Evolutionary conservation across 1,284 basidiomycete genomes (phyloP).

Genomic region (Golubevia pallescens): DNA sequence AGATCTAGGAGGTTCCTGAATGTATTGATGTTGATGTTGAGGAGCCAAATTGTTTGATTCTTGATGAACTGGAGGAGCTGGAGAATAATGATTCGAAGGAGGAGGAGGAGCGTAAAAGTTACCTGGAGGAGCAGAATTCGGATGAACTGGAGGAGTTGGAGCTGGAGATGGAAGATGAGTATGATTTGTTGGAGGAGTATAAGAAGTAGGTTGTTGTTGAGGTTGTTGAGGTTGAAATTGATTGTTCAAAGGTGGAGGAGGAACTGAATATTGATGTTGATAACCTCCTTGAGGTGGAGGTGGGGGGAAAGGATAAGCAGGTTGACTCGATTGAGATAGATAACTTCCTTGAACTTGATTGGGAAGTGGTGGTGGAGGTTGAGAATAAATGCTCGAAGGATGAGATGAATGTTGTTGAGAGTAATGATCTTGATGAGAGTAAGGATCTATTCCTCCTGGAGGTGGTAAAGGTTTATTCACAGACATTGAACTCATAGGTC

Average conservation of each 20-base stretch:
- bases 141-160: not conserved
- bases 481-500: not conserved
- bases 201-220: not conserved
- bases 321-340: not conserved
- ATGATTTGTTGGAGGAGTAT: not conserved
- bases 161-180: not conserved
- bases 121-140: not conserved
- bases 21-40: constrained; percentile 7
- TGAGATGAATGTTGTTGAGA: not conserved
- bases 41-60: not conserved
- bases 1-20: constrained; percentile 1
- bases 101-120: not conserved
- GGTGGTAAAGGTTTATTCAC: not conserved
- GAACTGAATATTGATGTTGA: too few relatives aligned
- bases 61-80: not conserved
- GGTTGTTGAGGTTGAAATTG: not conserved
- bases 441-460: not conserved
- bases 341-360: not conserved
- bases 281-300: too few relatives aligned
- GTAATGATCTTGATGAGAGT: not conserved
- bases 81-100: not conserved
- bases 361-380: not conserved
- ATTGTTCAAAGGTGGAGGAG: too few relatives aligned
- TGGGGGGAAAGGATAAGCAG: not conserved
- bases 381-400: not conserved